Conservation (phyloP, 495 filamentous ascomycete genomes). For the Talaromyces stipitatus region DNA sequence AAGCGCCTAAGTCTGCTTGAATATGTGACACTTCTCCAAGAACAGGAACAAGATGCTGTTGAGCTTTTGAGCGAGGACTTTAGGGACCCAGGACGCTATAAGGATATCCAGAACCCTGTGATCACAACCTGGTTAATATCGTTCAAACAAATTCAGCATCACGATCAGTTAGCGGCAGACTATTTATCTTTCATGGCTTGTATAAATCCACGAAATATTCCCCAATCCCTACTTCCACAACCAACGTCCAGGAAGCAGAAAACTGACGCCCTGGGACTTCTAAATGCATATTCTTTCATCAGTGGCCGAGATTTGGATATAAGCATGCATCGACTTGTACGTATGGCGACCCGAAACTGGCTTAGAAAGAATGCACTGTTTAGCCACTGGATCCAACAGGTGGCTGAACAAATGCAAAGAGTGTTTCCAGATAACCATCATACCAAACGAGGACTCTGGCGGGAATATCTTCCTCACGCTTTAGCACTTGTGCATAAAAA, state of each 20-base stretch:
- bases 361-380: slow-evolving; percentile 19
- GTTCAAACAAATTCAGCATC: slow-evolving; percentile 36
- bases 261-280: slow-evolving; percentile 23
- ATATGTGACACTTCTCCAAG: slow-evolving; percentile 38
- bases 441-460: slow-evolving; percentile 16
- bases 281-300: too few relatives aligned
- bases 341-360: too few relatives aligned
- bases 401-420: slow-evolving; percentile 7
- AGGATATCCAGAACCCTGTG: slow-evolving; percentile 38
- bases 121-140: slow-evolving; percentile 49
- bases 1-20: slow-evolving; percentile 25
- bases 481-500: too few relatives aligned
- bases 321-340: too few relatives aligned
- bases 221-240: slow-evolving; percentile 12
- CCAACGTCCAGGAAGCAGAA: slow-evolving; percentile 5
- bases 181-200: too few relatives aligned
- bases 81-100: slow-evolving; percentile 35
- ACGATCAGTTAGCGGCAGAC: too few relatives aligned
- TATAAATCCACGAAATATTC: slow-evolving; percentile 16
- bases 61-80: too few relatives aligned
- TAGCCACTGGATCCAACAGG: slow-evolving; percentile 6
- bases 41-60: slow-evolving; percentile 32
- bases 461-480: slow-evolving; percentile 27
- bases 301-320: too few relatives aligned
- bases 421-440: slow-evolving; percentile 15